Percentiles rank a stretch among this genome's conserved stretches.
These are phyloP conservation scores for Holtermannia corniformis DNA, from an alignment of 768 basidiomycete genomes.

Conservation along the genomic window DNA sequence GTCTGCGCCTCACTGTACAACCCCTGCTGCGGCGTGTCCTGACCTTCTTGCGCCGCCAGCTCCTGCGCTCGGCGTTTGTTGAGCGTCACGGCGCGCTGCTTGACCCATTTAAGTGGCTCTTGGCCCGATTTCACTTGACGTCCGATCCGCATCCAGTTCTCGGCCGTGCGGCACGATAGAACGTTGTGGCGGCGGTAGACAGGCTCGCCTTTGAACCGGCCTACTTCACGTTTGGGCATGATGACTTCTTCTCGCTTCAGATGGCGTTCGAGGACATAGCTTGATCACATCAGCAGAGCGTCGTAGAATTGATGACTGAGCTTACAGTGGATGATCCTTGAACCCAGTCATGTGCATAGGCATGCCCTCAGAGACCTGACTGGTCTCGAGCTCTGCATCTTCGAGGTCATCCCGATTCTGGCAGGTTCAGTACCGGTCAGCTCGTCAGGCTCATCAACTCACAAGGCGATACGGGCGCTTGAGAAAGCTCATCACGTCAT, in stretches of 20 bases:
- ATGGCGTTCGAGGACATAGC: slow-evolving; percentile 77
- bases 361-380: slow-evolving; percentile 81
- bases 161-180: slow-evolving; percentile 75
- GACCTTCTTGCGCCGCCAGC: slow-evolving; percentile 47
- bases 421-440: slow-evolving; percentile 1
- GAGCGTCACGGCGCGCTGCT: slow-evolving; percentile 72
- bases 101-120: slow-evolving; percentile 84
- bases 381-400: slow-evolving; percentile 71
- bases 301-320: slow-evolving; percentile 6
- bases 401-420: slow-evolving; percentile 89
- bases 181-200: slow-evolving; percentile 82
- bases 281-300: slow-evolving; percentile 30
- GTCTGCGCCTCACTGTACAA: slow-evolving; percentile 80
- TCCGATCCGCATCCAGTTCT: slow-evolving; percentile 90
- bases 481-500: slow-evolving; percentile 53
- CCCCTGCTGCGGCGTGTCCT: slow-evolving; percentile 67
- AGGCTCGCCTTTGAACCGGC: slow-evolving; percentile 83
- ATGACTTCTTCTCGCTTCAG: slow-evolving; percentile 80
- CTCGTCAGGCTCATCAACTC: slow-evolving; percentile 25
- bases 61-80: slow-evolving; percentile 65
- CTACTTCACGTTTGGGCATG: slow-evolving; percentile 63
- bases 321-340: slow-evolving; percentile 88
- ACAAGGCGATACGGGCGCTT: slow-evolving; percentile 75
- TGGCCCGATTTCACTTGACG: slow-evolving; percentile 59
- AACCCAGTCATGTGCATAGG: slow-evolving; percentile 81